A percentile compares a stretch with the other conserved stretches of the same genome.
These are phyloP conservation scores for Penicillium sp. DNA, from an alignment of 2,329 filamentous ascomycete species.

Conservation along the genomic window DNA sequence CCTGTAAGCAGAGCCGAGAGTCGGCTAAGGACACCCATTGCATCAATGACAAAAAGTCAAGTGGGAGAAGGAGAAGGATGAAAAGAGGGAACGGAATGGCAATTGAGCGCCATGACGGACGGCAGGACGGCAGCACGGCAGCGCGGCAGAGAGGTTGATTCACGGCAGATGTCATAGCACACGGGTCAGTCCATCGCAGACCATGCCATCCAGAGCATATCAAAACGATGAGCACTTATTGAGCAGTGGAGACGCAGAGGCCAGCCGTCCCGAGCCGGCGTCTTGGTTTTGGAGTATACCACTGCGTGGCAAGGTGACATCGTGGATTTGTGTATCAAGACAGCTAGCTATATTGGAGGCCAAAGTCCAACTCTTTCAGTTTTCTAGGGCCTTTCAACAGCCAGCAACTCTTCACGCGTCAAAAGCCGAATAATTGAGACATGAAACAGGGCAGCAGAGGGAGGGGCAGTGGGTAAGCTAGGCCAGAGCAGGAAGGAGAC, in stretches of 20 bases:
- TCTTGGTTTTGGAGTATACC: neutral
- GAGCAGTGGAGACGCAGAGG: constrained; percentile 1
- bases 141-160: neutral
- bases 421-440: neutral
- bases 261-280: constrained; percentile 3
- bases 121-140: neutral
- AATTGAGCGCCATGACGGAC: neutral
- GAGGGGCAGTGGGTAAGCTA: neutral
- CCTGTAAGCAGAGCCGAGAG: constrained; percentile 1
- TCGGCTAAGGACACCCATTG: constrained; percentile 4
- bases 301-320: neutral
- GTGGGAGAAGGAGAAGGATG: neutral
- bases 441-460: neutral
- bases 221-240: neutral
- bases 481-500: neutral
- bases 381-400: neutral
- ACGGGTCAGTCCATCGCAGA: neutral
- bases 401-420: neutral
- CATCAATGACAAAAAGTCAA: neutral
- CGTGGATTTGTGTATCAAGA: neutral
- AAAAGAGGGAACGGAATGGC: neutral
- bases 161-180: neutral
- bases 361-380: neutral
- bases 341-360: no score
- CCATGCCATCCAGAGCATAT: neutral